Evolutionary conservation across 2,329 filamentous ascomycete species (phyloP), one percentile per base, ranked within the genome.

Genomic region (Trichoderma oligosporum): DNA sequence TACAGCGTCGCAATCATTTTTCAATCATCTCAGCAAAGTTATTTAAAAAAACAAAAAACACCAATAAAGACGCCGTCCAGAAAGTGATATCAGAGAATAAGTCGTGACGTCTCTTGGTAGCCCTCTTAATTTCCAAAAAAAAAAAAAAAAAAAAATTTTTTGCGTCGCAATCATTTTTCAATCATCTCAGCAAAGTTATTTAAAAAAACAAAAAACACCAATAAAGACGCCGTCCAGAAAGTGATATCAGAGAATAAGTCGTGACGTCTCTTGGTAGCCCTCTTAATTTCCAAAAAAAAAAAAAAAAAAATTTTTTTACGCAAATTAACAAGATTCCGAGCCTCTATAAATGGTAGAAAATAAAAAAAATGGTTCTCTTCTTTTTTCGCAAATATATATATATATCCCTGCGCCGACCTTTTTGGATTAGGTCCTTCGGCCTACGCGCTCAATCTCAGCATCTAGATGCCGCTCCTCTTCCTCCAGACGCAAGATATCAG

Each of bases 391-490:
- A n/a, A n/a, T n/a, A 27, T 8, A 38, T 36, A 16, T 38, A 38
- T 49, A 49, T 24, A 38, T 38, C 14, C 27, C 24, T 11, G 7
- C 8, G 38, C 24, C 6, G 7, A 12, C 20, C 20, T 4, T 39
- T 38, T 16, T 45, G 6, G 22, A 24, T 2, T 38, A 45, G 6
- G 29, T 33, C 9, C 49, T 38, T 11, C 57, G 66, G 38, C 63
- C 74, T 3, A 73, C 74, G 53, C 75, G 73, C 67, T 79, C 78
- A 64, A 84, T 84, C 27, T 79, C 82, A 12, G 73, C 78, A 56
- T 84, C 82, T 33, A 85, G 70, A 60, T 79, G 75, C 59, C 78
- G 67, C 68, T 85, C 82, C 65, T 84, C 82, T 60, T 83, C 81
- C 63, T 82, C 81, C 39, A 84, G 62, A 61, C 78, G 67, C 51